Percentiles rank a stretch among this genome's conserved stretches.
Evolutionary conservation across 345 rosid species (phyloP).

Genomic region (Geranium rotundifolium): DNA sequence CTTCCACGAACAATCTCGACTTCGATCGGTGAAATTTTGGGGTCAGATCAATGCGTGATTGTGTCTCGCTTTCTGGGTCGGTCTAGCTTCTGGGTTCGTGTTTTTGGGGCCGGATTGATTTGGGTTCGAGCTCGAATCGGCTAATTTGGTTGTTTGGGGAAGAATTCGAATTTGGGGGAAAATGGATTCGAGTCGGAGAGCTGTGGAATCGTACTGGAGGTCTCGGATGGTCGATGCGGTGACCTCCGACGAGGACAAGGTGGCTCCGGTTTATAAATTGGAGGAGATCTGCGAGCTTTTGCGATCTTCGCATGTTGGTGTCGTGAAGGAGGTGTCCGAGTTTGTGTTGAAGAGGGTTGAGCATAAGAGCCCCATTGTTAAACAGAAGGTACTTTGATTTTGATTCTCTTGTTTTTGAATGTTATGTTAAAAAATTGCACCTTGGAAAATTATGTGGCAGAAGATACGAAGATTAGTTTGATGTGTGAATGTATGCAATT

Average conservation of each 20-base stretch:
- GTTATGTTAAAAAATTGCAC: background rate
- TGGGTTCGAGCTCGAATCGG: background rate
- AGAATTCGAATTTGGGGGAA: too few species aligned
- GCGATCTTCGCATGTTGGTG: slow-evolving; percentile 68
- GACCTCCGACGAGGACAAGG: slow-evolving; percentile 84
- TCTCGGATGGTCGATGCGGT: slow-evolving; percentile 86
- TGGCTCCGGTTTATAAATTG: slow-evolving; percentile 91
- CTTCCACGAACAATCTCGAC: too few species aligned
- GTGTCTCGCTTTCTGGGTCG: too few species aligned
- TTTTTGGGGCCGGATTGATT: background rate
- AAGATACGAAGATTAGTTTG: too few species aligned
- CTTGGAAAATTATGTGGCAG: too few species aligned
- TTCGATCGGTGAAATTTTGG: too few species aligned
- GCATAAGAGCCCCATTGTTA: slow-evolving; percentile 82
- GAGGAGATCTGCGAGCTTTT: slow-evolving; percentile 82
- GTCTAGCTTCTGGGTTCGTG: too few species aligned
- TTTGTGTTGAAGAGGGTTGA: slow-evolving; percentile 81
- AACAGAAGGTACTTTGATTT: slow-evolving; percentile 66
- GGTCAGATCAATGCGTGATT: too few species aligned
- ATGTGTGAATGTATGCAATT: too few species aligned
- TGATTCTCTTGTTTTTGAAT: too few species aligned
- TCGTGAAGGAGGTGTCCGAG: slow-evolving; percentile 81
- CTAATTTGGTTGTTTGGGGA: background rate
- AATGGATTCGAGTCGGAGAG: slow-evolving; percentile 98
- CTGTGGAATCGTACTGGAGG: slow-evolving; percentile 98